These are phyloP conservation scores for Besnoitia besnoiti DNA, from an alignment of 169 alveolate genomes.

Conservation along the genomic window DNA sequence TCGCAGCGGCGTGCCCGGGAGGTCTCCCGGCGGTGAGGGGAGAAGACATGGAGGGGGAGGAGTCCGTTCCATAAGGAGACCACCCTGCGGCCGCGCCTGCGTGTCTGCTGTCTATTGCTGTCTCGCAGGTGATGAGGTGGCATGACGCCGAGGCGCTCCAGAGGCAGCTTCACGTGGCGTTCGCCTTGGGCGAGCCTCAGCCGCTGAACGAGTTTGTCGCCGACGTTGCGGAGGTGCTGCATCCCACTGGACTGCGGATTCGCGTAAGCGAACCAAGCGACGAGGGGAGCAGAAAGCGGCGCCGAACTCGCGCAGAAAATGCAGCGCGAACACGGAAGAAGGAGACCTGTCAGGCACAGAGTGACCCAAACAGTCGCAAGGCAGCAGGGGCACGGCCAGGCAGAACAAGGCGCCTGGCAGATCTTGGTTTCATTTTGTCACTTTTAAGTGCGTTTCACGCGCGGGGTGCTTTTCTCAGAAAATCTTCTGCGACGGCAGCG, in stretches of 20 bases:
- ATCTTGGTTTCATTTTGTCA: background rate
- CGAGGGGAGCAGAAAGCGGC: too few relatives aligned
- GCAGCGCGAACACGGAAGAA: too few relatives aligned
- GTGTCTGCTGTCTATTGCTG: background rate
- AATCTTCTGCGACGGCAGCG: background rate
- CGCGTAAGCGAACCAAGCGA: too few relatives aligned
- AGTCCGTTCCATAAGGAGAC: too few relatives aligned
- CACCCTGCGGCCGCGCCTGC: background rate
- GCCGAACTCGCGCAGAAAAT: too few relatives aligned
- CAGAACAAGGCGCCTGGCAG: background rate
- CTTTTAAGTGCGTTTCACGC: background rate
- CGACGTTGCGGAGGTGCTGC: background rate
- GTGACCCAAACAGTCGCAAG: too few relatives aligned
- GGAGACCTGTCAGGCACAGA: background rate
- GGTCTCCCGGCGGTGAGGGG: too few relatives aligned
- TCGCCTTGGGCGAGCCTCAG: background rate
- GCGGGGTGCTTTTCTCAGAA: background rate
- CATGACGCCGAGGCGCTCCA: background rate
- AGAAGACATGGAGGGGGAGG: too few relatives aligned
- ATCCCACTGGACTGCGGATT: background rate
- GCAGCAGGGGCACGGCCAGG: too few relatives aligned
- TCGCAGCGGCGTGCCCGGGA: too few relatives aligned
- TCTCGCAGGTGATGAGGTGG: background rate
- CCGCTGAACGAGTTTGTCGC: background rate
- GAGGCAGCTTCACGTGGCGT: background rate